phyloP scores from a whole-genome alignment of 2,329 filamentous ascomycete genomes.

The Aspergillus jensenii region DNA sequence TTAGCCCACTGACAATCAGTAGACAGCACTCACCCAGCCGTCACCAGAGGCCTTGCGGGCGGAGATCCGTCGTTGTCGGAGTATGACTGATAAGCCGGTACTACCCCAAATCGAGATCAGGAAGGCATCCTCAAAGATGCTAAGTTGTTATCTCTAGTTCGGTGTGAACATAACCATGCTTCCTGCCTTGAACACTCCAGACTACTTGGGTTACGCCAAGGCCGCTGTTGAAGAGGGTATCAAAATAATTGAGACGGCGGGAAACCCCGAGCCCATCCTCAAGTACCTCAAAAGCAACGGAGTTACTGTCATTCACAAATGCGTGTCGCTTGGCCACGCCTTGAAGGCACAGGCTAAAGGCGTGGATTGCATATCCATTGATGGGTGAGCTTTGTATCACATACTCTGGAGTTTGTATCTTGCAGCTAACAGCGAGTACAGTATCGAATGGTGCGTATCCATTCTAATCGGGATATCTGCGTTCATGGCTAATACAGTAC shows the following conservation, averaged over 20 bases:
- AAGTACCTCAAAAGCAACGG: conserved; percentile 76
- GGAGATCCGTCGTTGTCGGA: conserved; percentile 7
- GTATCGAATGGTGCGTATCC: conserved; percentile 7
- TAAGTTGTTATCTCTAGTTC: not conserved
- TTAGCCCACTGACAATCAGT: not conserved
- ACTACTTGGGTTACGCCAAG: conserved; percentile 87
- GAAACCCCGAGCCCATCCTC: conserved; percentile 84
- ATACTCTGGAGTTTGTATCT: not conserved
- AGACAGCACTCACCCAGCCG: conserved; percentile 6
- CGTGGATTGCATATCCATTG: conserved; percentile 92
- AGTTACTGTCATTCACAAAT: conserved; percentile 86
- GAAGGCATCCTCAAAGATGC: too few species aligned
- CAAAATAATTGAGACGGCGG: conserved; percentile 85
- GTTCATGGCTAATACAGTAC: not conserved
- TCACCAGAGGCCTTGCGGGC: conserved; percentile 5
- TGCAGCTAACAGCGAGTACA: not conserved
- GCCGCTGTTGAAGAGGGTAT: conserved; percentile 91
- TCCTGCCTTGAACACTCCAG: conserved; percentile 54
- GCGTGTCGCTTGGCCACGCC: conserved; percentile 90
- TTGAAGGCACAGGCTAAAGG: conserved; percentile 87
- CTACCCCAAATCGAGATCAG: not conserved
- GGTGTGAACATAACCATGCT: conserved; percentile 11
- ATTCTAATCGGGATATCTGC: not conserved
- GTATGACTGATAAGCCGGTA: conserved; percentile 8
- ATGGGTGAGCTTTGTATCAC: conserved; percentile 54